phyloP scores from a whole-genome alignment of 2,329 filamentous ascomycete genomes.

The Xylogone sp. region DNA sequence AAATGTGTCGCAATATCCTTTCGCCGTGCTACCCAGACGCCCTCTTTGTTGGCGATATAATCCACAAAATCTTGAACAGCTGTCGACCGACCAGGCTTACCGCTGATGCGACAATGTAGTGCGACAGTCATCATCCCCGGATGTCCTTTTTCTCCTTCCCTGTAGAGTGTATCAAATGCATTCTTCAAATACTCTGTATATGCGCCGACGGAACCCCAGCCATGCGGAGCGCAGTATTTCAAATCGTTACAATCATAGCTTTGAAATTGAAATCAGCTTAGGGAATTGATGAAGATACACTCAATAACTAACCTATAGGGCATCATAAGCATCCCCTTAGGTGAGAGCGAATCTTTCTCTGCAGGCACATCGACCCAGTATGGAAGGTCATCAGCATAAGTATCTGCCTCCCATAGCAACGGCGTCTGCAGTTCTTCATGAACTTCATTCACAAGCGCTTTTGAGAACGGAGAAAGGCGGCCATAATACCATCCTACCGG shows the following conservation, averaged over 20 bases:
- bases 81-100: conserved; percentile 43
- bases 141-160: conserved; percentile 29
- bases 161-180: conserved; percentile 50
- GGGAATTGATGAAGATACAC: background rate
- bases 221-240: conserved; percentile 24
- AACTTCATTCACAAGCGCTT: conserved; percentile 41
- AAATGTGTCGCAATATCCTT: conserved; percentile 46
- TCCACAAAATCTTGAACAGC: conserved; percentile 47
- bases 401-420: conserved; percentile 47
- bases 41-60: conserved; percentile 45
- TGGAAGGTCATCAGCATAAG: conserved; percentile 51
- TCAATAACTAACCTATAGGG: conserved; percentile 41
- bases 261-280: background rate
- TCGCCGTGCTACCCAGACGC: conserved; percentile 47
- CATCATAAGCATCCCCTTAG: conserved; percentile 47
- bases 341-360: conserved; percentile 36
- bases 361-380: conserved; percentile 51
- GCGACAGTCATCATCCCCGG: conserved; percentile 53
- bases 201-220: conserved; percentile 12
- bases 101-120: conserved; percentile 48
- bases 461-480: conserved; percentile 34
- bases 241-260: conserved; percentile 43
- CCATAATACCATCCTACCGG: conserved; percentile 33
- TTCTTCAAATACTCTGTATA: conserved; percentile 38
- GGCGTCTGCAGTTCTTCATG: conserved; percentile 49